phyloP scores from a whole-genome alignment of 2,329 filamentous ascomycete species.

The Trichoderma sp. region DNA sequence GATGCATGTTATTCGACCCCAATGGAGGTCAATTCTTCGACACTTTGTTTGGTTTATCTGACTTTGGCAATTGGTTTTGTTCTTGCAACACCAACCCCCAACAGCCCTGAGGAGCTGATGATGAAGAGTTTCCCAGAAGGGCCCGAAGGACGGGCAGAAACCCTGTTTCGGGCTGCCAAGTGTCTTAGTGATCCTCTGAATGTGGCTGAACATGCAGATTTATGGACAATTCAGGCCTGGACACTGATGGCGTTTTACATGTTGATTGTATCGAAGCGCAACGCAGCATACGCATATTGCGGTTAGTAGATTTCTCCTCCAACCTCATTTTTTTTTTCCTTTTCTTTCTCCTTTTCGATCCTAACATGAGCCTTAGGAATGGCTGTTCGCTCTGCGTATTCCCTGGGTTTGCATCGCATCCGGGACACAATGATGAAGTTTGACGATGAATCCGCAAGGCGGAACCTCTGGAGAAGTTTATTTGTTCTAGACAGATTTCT shows the following conservation, averaged over 20 bases:
- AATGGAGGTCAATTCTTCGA: constrained; percentile 47
- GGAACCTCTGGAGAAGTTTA: constrained; percentile 62
- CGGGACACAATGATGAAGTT: constrained; percentile 58
- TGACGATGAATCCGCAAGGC: constrained; percentile 39
- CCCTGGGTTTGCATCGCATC: constrained; percentile 59
- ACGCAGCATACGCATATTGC: constrained; percentile 61
- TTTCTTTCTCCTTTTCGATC: neutral
- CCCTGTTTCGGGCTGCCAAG: constrained; percentile 61
- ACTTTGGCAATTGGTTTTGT: constrained; percentile 62
- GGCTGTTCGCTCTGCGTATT: constrained; percentile 62
- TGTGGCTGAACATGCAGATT: constrained; percentile 60
- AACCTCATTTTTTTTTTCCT: neutral
- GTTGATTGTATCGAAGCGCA: constrained; percentile 59
- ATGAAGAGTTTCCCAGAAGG: constrained; percentile 51
- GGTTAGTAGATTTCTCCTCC: constrained; percentile 40
- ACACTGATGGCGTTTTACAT: constrained; percentile 64
- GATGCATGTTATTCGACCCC: constrained; percentile 56
- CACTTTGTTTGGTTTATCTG: constrained; percentile 60
- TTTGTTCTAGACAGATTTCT: constrained; percentile 65
- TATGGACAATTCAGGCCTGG: constrained; percentile 64
- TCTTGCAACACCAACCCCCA: constrained; percentile 52
- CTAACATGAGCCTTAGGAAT: constrained; percentile 45
- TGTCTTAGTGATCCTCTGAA: constrained; percentile 45
- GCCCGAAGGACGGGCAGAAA: constrained; percentile 54
- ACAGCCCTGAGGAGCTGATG: constrained; percentile 48